Percentiles rank a stretch among this genome's conserved stretches.
phyloP scores from a whole-genome alignment of 805 yeast species.

The Ogataea degrootiae region DNA sequence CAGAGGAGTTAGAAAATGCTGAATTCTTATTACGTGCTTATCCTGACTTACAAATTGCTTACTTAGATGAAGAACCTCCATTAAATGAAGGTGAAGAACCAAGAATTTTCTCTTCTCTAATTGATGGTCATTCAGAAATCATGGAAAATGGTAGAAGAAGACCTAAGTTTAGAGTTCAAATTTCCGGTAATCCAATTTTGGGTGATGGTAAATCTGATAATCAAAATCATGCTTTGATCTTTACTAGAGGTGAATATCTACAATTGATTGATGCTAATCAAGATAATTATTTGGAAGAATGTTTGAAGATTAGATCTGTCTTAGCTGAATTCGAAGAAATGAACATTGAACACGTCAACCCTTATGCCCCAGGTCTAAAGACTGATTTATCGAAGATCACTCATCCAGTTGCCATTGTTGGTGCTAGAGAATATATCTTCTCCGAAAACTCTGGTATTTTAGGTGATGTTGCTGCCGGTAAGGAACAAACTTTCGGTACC shows the following conservation, averaged over 20 bases:
- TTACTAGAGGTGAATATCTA: conserved; percentile 80
- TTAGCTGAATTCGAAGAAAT: conserved; percentile 80
- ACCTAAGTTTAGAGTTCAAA: conserved; percentile 69
- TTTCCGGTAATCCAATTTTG: conserved; percentile 79
- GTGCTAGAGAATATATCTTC: conserved; percentile 84
- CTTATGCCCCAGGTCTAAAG: conserved; percentile 71
- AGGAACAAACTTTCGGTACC: conserved; percentile 86
- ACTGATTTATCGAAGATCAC: conserved; percentile 43
- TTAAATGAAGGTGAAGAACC: conserved; percentile 64
- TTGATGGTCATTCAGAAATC: conserved; percentile 77
- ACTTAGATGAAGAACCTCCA: conserved; percentile 89
- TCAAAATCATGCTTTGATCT: conserved; percentile 75
- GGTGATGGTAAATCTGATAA: conserved; percentile 91
- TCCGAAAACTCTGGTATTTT: conserved; percentile 81
- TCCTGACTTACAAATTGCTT: conserved; percentile 86
- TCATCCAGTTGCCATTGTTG: conserved; percentile 78
- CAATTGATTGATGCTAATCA: conserved; percentile 85
- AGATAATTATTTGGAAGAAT: conserved; percentile 81
- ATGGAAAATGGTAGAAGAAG: conserved; percentile 69
- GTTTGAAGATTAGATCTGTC: conserved; percentile 76
- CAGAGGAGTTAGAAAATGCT: conserved; percentile 74
- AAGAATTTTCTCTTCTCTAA: conserved; percentile 68
- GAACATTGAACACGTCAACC: conserved; percentile 71
- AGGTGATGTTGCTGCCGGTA: conserved; percentile 90
- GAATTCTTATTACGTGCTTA: conserved; percentile 78